These are phyloP conservation scores for Penicillium macrosclerotiorum DNA, from an alignment of 495 filamentous ascomycete species.

Conservation along the genomic window DNA sequence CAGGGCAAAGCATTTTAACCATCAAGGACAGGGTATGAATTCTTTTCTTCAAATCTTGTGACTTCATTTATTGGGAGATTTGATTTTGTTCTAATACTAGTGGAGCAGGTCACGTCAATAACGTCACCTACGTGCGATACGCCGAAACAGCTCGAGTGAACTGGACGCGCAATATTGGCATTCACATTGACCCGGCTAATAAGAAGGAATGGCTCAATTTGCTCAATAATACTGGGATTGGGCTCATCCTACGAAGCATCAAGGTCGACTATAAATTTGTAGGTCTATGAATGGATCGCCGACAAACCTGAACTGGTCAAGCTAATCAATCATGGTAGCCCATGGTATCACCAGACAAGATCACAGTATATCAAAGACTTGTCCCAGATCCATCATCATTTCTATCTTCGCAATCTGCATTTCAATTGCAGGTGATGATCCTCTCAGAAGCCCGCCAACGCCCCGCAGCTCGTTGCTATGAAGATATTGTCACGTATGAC, in stretches of 20 bases:
- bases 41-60: not conserved
- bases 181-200: constrained; percentile 64
- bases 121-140: constrained; percentile 79
- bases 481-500: constrained; percentile 86
- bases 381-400: constrained; percentile 44
- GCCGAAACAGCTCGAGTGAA: constrained; percentile 83
- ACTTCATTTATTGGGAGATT: too few species aligned
- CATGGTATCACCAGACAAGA: constrained; percentile 81
- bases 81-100: too few species aligned
- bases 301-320: constrained; percentile 6
- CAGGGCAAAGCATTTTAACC: too few species aligned
- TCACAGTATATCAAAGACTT: constrained; percentile 88
- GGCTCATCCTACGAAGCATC: constrained; percentile 79
- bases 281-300: constrained; percentile 24
- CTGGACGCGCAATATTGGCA: constrained; percentile 76
- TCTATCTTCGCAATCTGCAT: constrained; percentile 43
- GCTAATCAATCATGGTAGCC: constrained; percentile 52
- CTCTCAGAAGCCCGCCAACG: constrained; percentile 78
- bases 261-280: constrained; percentile 92
- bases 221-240: constrained; percentile 60
- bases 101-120: constrained; percentile 78
- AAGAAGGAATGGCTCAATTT: constrained; percentile 68
- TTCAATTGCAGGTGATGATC: constrained; percentile 60
- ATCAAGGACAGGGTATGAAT: too few species aligned
- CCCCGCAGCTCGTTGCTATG: constrained; percentile 72